These are phyloP conservation scores for Pelagophyceae sp. DNA, from an alignment of 352 stramenopile species.

Conservation along the genomic window DNA sequence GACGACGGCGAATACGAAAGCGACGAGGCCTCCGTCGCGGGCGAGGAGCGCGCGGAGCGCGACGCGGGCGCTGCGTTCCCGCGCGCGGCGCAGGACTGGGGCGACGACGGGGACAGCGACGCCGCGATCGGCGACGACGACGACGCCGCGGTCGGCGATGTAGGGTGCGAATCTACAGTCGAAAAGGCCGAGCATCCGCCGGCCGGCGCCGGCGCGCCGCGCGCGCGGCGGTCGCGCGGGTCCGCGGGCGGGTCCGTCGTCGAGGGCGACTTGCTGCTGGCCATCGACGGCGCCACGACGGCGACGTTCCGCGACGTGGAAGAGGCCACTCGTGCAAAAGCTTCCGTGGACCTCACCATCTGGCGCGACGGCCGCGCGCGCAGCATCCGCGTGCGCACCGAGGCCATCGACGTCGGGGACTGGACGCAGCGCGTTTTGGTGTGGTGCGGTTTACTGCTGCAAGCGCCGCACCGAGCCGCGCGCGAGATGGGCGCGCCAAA, in stretches of 20 bases:
- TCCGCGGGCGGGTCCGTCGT: conserved; percentile 57
- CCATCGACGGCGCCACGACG: conserved; percentile 60
- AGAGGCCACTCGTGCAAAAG: conserved; percentile 47
- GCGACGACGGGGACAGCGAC: background rate
- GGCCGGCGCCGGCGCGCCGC: too few relatives aligned
- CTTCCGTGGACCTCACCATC: conserved; percentile 51
- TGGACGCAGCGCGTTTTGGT: conserved; percentile 74
- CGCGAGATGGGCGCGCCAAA: conserved; percentile 37
- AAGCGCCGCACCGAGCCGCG: conserved; percentile 71
- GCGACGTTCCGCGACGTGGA: conserved; percentile 69
- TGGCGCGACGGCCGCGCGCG: conserved; percentile 63
- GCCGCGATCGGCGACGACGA: too few relatives aligned
- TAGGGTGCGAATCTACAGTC: too few relatives aligned
- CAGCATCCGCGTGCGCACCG: conserved; percentile 51
- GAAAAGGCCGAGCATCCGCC: too few relatives aligned
- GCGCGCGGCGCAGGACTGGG: too few relatives aligned
- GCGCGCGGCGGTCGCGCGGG: too few relatives aligned
- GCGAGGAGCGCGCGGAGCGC: too few relatives aligned
- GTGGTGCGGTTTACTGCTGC: conserved; percentile 79
- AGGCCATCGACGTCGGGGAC: conserved; percentile 38
- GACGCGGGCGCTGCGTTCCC: too few relatives aligned
- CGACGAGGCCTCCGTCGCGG: too few relatives aligned
- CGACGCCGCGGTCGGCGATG: background rate
- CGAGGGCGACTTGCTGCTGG: conserved; percentile 68
- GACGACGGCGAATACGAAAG: too few relatives aligned